Conservation (phyloP, 768 basidiomycete species). For the Multifurca ochricompacta region DNA sequence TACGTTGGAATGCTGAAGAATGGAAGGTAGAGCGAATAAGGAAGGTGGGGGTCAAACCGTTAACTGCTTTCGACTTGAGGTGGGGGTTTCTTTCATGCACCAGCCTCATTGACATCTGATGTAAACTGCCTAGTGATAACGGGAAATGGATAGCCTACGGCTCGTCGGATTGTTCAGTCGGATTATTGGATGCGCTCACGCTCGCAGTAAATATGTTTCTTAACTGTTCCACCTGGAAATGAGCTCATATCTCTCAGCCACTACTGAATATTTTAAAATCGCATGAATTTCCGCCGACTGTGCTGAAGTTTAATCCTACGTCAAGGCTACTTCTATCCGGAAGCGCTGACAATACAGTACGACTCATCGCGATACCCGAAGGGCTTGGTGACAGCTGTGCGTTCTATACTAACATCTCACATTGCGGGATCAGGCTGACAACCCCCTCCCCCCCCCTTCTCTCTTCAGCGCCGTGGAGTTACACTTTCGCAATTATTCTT, state of each 20-base stretch:
- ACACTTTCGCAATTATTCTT: slow-evolving; percentile 35
- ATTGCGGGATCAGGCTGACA: not conserved
- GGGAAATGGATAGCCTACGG: slow-evolving; percentile 82
- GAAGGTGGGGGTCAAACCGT: slow-evolving; percentile 68
- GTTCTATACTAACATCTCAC: not conserved
- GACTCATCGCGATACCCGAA: slow-evolving; percentile 68
- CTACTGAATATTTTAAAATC: slow-evolving; percentile 82
- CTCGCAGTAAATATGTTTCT: slow-evolving; percentile 44
- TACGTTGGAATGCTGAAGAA: slow-evolving; percentile 63
- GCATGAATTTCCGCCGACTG: slow-evolving; percentile 91
- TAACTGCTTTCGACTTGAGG: slow-evolving; percentile 90
- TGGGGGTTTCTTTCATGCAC: slow-evolving; percentile 28
- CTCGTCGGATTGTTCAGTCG: slow-evolving; percentile 77
- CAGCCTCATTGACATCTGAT: not conserved
- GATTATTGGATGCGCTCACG: slow-evolving; percentile 72
- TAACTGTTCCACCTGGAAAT: not conserved
- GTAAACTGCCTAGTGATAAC: slow-evolving; percentile 45
- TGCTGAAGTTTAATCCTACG: slow-evolving; percentile 79
- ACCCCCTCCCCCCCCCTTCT: not conserved
- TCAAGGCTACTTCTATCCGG: slow-evolving; percentile 79
- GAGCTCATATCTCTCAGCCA: slow-evolving; percentile 44
- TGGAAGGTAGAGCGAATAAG: slow-evolving; percentile 62
- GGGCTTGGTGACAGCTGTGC: slow-evolving; percentile 31
- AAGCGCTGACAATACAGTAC: slow-evolving; percentile 83
- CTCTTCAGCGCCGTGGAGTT: slow-evolving; percentile 27